phyloP scores from a whole-genome alignment of 2,329 filamentous ascomycete genomes.

The Arthroderma sp. region DNA sequence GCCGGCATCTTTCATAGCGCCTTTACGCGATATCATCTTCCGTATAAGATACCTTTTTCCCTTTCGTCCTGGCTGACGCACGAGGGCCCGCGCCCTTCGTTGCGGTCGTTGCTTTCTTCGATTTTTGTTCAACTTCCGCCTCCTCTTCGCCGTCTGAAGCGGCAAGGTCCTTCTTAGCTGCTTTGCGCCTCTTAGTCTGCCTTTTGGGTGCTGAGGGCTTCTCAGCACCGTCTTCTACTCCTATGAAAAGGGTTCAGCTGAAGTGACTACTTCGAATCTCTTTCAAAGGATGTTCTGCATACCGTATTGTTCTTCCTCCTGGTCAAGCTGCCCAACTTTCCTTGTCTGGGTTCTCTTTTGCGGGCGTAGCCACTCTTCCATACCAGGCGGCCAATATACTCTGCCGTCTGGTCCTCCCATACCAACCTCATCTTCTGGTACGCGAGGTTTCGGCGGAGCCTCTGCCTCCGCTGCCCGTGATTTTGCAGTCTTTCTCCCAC shows the following conservation, averaged over 20 bases:
- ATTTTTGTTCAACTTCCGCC: neutral
- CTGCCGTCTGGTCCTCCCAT: slow-evolving; percentile 75
- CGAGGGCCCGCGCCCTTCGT: neutral
- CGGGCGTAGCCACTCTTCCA: slow-evolving; percentile 80
- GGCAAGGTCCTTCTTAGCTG: too few relatives aligned
- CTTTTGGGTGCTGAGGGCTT: too few relatives aligned
- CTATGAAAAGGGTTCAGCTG: slow-evolving; percentile 8
- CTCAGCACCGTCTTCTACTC: neutral
- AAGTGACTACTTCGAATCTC: too few relatives aligned
- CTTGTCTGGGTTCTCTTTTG: slow-evolving; percentile 41
- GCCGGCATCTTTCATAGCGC: too few relatives aligned
- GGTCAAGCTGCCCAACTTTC: neutral
- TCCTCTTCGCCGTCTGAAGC: too few relatives aligned
- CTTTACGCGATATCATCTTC: neutral
- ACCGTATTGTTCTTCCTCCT: neutral
- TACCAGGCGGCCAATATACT: slow-evolving; percentile 81
- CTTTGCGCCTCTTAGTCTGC: too few relatives aligned
- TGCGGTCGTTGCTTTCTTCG: slow-evolving; percentile 6
- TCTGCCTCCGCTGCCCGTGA: slow-evolving; percentile 34
- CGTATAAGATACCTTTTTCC: slow-evolving; percentile 4
- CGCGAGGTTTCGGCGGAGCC: slow-evolving; percentile 29
- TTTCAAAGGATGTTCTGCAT: too few relatives aligned
- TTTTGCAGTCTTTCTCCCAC: slow-evolving; percentile 31
- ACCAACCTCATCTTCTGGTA: slow-evolving; percentile 57
- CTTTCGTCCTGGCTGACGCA: neutral